phyloP scores from a whole-genome alignment of 306 rosid genomes.

The Vigna angularis region DNA sequence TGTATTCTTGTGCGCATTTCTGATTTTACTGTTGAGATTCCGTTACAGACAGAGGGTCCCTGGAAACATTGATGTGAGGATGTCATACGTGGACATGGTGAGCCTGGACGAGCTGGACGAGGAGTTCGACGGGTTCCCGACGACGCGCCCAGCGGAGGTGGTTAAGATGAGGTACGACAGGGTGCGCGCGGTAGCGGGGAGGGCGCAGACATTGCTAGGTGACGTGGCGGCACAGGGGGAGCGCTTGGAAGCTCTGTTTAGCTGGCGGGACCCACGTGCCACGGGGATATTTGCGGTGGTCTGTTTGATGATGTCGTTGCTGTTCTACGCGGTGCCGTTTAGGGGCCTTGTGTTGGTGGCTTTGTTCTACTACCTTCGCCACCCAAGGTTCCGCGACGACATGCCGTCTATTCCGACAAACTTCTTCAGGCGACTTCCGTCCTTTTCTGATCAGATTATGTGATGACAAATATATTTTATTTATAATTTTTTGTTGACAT shows the following conservation, averaged over 20 bases:
- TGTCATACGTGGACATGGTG: conserved; percentile 76
- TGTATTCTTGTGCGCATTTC: conserved; percentile 72
- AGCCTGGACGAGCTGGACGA: conserved; percentile 81
- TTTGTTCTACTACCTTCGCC: conserved; percentile 76
- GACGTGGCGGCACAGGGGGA: conserved; percentile 96
- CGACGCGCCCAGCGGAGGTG: conserved; percentile 55
- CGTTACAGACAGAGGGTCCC: conserved; percentile 57
- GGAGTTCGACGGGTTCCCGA: conserved; percentile 84
- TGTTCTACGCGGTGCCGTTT: conserved; percentile 76
- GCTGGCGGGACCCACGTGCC: conserved; percentile 88
- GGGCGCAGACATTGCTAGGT: conserved; percentile 77
- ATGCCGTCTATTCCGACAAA: conserved; percentile 80
- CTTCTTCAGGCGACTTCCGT: conserved; percentile 78
- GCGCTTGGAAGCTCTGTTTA: conserved; percentile 76
- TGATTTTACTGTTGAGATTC: conserved; percentile 59
- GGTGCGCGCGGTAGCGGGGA: conserved; percentile 72
- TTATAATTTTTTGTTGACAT: neutral
- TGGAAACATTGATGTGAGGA: conserved; percentile 63
- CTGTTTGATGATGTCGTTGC: conserved; percentile 69
- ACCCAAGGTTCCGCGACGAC: conserved; percentile 80
- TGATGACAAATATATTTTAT: conserved; percentile 28
- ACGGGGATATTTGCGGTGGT: conserved; percentile 77
- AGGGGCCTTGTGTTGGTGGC: conserved; percentile 59
- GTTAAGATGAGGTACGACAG: conserved; percentile 75
- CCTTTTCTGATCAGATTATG: conserved; percentile 79